phyloP scores from a whole-genome alignment of 768 basidiomycete genomes.

The Lentinula raphanica region DNA sequence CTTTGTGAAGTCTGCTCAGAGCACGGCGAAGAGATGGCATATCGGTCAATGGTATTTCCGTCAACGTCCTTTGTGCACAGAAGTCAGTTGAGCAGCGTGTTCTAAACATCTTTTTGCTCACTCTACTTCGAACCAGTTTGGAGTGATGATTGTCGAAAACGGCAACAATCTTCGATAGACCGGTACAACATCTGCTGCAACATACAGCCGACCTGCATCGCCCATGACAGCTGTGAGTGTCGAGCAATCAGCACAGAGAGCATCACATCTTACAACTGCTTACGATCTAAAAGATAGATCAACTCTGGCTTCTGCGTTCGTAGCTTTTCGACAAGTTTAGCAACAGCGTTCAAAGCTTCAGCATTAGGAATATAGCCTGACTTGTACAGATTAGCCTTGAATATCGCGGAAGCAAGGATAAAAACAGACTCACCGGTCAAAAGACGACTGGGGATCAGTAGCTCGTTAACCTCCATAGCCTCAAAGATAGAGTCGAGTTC shows the following conservation, averaged over 20 bases:
- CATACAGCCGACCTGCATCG: constrained; percentile 85
- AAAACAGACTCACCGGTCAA: constrained; percentile 58
- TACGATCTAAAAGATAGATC: constrained; percentile 90
- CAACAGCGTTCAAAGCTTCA: constrained; percentile 66
- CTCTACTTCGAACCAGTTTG: constrained; percentile 99
- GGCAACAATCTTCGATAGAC: constrained; percentile 76
- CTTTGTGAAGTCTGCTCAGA: constrained; percentile 68
- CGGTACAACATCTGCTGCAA: constrained; percentile 80
- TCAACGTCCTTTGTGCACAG: constrained; percentile 56
- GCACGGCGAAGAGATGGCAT: constrained; percentile 61
- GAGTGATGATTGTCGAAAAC: constrained; percentile 91
- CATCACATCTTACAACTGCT: constrained; percentile 23
- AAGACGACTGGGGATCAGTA: constrained; percentile 66
- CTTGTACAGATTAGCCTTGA: not conserved
- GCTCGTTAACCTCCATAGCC: constrained; percentile 67
- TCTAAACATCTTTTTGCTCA: constrained; percentile 31
- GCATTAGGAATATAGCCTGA: constrained; percentile 86
- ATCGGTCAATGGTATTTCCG: constrained; percentile 65
- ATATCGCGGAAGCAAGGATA: not conserved
- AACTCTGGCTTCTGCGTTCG: constrained; percentile 52
- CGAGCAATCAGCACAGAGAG: not conserved
- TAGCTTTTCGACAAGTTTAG: constrained; percentile 56
- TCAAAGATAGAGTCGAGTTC: constrained; percentile 77
- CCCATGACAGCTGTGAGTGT: constrained; percentile 78
- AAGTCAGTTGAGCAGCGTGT: not conserved